Percentiles rank a stretch among this genome's conserved stretches.
These are phyloP conservation scores for Rubroboletus pulcherrimus DNA, from an alignment of 768 basidiomycete genomes.

Conservation along the genomic window DNA sequence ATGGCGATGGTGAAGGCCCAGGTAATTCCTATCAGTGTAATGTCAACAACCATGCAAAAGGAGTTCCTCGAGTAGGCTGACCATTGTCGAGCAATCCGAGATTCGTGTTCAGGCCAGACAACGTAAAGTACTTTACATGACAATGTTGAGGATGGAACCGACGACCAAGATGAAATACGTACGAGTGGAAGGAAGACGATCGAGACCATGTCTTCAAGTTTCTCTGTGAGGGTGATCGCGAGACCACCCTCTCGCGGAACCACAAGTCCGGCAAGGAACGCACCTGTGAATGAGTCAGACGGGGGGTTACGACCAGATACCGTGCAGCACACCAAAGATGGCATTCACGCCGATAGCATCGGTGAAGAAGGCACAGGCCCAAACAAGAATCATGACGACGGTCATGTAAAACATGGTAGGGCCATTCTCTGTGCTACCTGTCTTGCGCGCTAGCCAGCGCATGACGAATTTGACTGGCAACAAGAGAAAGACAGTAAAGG, in stretches of 20 bases:
- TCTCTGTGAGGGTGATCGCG: slow-evolving; percentile 84
- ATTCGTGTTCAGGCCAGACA: slow-evolving; percentile 88
- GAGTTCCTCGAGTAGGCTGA: slow-evolving; percentile 14
- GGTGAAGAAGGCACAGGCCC: slow-evolving; percentile 89
- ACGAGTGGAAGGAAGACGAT: slow-evolving; percentile 88
- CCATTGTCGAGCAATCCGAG: slow-evolving; percentile 81
- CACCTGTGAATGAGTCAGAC: slow-evolving; percentile 40
- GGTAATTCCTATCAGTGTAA: slow-evolving; percentile 49
- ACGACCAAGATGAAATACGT: slow-evolving; percentile 1
- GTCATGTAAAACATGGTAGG: slow-evolving; percentile 93
- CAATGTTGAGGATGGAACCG: neutral
- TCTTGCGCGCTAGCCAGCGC: slow-evolving; percentile 67
- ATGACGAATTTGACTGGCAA: slow-evolving; percentile 62
- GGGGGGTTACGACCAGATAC: neutral
- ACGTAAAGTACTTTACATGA: slow-evolving; percentile 75
- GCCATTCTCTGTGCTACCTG: slow-evolving; percentile 77
- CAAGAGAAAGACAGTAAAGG: slow-evolving; percentile 74
- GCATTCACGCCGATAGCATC: slow-evolving; percentile 90
- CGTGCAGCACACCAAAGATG: slow-evolving; percentile 63
- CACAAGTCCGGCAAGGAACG: slow-evolving; percentile 76
- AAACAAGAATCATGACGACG: slow-evolving; percentile 70
- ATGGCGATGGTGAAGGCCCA: slow-evolving; percentile 91
- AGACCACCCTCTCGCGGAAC: slow-evolving; percentile 89
- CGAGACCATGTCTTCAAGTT: slow-evolving; percentile 92
- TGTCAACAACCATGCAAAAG: neutral